Base-by-base conservation (phyloP, 1,139 yeast genomes). In the Yamadazyma atmosphaerica region DNA sequence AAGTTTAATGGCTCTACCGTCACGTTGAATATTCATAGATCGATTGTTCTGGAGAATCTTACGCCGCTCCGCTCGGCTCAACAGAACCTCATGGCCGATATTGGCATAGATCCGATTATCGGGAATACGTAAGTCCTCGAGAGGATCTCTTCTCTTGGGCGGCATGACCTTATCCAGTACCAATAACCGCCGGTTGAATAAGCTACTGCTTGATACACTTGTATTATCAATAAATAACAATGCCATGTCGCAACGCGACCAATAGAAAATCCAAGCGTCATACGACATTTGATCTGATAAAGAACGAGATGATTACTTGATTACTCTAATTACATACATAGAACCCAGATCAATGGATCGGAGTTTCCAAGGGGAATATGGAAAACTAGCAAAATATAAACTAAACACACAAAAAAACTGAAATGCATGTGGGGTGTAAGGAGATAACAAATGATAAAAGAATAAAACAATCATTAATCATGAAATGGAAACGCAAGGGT, bases 121-220 rank as follows among this genome's bases (percentile, higher is more conserved):
- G 13, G 52, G 49, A 21, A 49, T 49, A 43, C 50, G 37, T 25
- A 49, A 39, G 26, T 41, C 42, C 21, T 45, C 43, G 25, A 47
- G 31, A 9, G 46, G 49, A 37, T 49, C 47, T 38, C 52, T 39
- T 34, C 33, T 44, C 28, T 38, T 47, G 17, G 52, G 50, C 11
- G 48, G 42, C 52, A 49, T 49, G 9, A 6, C 22, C 22, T 19
- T 6, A 26, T 26, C 16, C 13, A 26, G 4, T 9, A n/a, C 4
- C 4, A 15, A 16, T 28, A 4, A 16, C 12, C 4, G 16, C 9
- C 12, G 12, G 4, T 28, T 16, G 31, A 10, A n/a, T 7, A 8
- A 5, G 29, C 7, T 4, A 12, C 4, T 26, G 4, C 14, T 5
- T n/a, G n/a, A n/a, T n/a, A n/a, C n/a, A n/a, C n/a, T n/a, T n/a